These are phyloP conservation scores for Microsporum audouinii DNA, from an alignment of 2,329 filamentous ascomycete species.

Conservation along the genomic window DNA sequence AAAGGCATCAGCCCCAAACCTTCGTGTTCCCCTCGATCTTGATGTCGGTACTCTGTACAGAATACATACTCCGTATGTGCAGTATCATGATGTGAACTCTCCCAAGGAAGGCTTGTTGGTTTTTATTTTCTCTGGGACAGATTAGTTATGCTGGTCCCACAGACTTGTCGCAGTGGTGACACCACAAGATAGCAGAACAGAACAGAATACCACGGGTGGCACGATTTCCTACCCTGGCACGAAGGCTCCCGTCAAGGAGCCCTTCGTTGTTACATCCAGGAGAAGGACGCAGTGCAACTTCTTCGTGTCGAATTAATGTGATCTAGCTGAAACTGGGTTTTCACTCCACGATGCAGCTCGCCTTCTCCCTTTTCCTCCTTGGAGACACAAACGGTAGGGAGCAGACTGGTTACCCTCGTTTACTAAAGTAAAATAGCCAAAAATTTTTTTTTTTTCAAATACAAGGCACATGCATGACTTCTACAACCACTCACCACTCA, in stretches of 20 bases:
- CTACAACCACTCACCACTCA: neutral
- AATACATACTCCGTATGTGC: neutral
- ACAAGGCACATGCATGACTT: neutral
- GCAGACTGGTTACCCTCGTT: neutral
- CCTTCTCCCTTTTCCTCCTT: neutral
- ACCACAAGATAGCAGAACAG: neutral
- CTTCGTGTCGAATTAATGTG: neutral
- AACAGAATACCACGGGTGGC: neutral
- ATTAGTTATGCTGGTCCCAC: neutral
- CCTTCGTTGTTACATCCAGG: neutral
- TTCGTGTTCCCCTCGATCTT: neutral
- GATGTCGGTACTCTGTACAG: neutral
- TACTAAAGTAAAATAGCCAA: neutral
- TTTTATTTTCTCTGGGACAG: neutral
- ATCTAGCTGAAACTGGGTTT: conserved; percentile 1
- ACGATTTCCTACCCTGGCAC: neutral
- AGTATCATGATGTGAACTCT: neutral
- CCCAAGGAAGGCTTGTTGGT: neutral
- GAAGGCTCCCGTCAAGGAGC: neutral
- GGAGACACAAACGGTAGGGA: neutral
- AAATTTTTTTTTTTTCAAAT: neutral
- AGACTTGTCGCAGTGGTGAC: neutral
- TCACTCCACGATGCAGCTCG: neutral
- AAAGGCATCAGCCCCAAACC: neutral
- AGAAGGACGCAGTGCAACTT: neutral